phyloP scores from a whole-genome alignment of 371 early-diverging fungal genomes.

The Lichtheimia hyalospora region DNA sequence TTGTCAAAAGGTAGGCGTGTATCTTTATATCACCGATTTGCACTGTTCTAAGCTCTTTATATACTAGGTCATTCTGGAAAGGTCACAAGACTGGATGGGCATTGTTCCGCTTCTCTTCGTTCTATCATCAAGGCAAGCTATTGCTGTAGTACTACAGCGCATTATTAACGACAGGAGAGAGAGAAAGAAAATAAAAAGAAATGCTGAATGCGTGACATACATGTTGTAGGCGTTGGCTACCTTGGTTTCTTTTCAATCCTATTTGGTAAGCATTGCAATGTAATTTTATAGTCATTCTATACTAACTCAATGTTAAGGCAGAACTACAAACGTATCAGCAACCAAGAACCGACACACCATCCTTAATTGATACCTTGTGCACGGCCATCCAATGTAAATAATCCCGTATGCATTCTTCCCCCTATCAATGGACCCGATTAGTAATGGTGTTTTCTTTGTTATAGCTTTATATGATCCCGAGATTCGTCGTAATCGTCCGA shows the following conservation, averaged over 20 bases:
- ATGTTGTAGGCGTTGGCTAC: neutral
- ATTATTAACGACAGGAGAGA: neutral
- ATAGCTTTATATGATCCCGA: neutral
- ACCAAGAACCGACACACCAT: neutral
- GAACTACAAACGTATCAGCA: neutral
- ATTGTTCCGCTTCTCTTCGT: neutral
- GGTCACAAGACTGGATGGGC: neutral
- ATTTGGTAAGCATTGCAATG: neutral
- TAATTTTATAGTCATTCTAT: neutral
- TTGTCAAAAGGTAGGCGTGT: neutral
- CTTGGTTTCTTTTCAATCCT: neutral
- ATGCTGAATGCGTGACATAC: neutral
- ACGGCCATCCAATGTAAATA: slow-evolving; percentile 1
- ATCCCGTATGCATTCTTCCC: neutral
- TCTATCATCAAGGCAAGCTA: neutral
- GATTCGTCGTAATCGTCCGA: neutral
- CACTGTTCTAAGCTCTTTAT: neutral
- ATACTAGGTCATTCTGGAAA: neutral
- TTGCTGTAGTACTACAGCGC: neutral
- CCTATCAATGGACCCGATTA: neutral
- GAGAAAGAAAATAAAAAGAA: too few relatives aligned
- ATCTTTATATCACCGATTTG: neutral
- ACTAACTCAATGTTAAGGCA: neutral
- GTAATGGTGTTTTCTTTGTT: neutral
- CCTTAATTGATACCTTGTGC: neutral